phyloP scores from a whole-genome alignment of 2,329 filamentous ascomycete genomes.

The Fusarium pseudonygamai region DNA sequence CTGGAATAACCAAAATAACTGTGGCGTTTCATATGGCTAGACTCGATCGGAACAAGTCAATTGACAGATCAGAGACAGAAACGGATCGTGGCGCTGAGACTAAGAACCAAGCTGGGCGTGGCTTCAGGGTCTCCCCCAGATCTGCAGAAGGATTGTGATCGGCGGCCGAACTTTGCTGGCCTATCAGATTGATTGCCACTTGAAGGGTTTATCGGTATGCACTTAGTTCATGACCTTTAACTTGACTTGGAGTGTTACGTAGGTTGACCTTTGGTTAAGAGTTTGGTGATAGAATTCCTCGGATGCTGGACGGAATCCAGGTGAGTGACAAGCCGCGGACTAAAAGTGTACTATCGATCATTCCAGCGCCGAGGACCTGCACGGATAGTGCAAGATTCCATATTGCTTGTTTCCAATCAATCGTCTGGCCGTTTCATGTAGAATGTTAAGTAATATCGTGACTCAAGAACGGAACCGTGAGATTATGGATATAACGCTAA shows the following conservation, averaged over 20 bases:
- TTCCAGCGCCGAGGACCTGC: too few relatives aligned
- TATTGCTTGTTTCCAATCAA: too few relatives aligned
- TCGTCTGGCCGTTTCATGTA: not conserved
- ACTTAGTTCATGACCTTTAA: too few relatives aligned
- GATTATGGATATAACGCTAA: not conserved
- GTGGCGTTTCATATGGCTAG: accelerated
- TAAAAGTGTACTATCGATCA: not conserved
- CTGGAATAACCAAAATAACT: not conserved
- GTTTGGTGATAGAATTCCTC: not conserved
- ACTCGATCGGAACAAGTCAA: not conserved
- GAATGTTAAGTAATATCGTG: not conserved
- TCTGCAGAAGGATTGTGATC: not conserved
- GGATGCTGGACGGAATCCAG: not conserved
- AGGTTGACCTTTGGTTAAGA: accelerated
- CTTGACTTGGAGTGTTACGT: not conserved
- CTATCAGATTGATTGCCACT: too few relatives aligned
- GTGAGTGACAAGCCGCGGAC: not conserved
- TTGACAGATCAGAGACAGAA: not conserved
- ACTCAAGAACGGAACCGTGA: accelerated
- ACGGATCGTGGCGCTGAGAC: not conserved
- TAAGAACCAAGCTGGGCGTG: not conserved
- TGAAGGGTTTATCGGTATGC: too few relatives aligned
- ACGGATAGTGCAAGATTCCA: too few relatives aligned
- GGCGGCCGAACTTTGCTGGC: not conserved
- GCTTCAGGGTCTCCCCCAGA: not conserved